Base-by-base conservation (phyloP, 2,329 filamentous ascomycete genomes). In the Hirsutella rhossiliensis region DNA sequence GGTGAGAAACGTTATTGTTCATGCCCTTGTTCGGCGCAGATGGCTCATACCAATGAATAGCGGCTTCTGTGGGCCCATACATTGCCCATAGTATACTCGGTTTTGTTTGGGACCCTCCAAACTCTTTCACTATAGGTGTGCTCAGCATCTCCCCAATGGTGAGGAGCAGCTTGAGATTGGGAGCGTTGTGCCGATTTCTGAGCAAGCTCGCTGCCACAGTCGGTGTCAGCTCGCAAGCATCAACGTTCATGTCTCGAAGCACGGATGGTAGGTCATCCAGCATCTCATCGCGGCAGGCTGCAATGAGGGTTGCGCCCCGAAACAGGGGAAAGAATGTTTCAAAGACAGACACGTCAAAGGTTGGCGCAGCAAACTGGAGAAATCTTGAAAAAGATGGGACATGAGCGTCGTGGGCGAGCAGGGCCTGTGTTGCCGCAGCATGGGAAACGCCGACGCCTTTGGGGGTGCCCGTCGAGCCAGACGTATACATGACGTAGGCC, bases 101-200 rank as follows among this genome's bases (percentile, higher is more conserved):
- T 8, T 62, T 63, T 1, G 56, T 56, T 0, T 61, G 55, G 11
- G 68, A 65, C 3, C 77, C 77, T 6, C 87, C 87, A 67, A 92
- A 96, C 56, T 94, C 87, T 31, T 76, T 66, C 19, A 95, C 72
- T 2, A 96, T 82, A 9, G 78, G 75, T 37, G 73, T 69, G 4
- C 84, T 94, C 31, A 96, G 73, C 88, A 94, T 95, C 62, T 96
- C 89, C 6, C 89, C 89, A 52, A 95, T 95, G 0, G 88, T 95
- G 20, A 96, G 65, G 0, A 96, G 69, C 0, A 89, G 63, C 43
- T 73, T 78, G 32, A 96, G 61, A 0, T 66, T 64, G 0, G 88
- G 87, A 0, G 81, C 86, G 41, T 75, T 76, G 2, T 69, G 59
- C 50, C 87, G 73, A n/a, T 66, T 78, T 19, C 77, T 75, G 17